Base-by-base conservation (phyloP, 2,329 filamentous ascomycete species). In the Leptodontidium sp. region DNA sequence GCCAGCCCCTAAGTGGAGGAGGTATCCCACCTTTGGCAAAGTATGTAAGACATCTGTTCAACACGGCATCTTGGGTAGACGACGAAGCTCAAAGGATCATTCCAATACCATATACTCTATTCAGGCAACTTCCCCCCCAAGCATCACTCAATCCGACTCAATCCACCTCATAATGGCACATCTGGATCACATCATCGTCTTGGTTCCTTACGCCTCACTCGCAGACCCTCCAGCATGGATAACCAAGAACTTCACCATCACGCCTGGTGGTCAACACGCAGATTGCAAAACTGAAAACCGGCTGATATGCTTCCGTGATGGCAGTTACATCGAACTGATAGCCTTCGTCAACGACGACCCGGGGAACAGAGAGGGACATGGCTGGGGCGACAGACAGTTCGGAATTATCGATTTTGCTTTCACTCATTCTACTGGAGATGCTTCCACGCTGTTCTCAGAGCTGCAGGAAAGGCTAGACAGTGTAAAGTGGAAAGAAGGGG, bases 151-250 rank as follows among this genome's bases (percentile, higher is more conserved):
- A 8, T 40, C 11, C 38, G 38, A 4, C 9, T 35, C 32, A 35
- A 59, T 15, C 26, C 32, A 57, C 9, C 7, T 35, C 65, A 64
- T 14, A 45, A 70, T 68, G 66, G 38, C 62, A 9, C 53, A 63
- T 8, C 77, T 91, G 15, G 90, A 92, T 78, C 90, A 92, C 75
- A 84, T 91, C 66, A 86, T 91, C 70, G 82, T 92, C 65, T 83
- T 91, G 2, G 79, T 91, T 3, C 86, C 89, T 0, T 81, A 86
- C 70, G 70, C 78, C 2, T 81, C 83, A 26, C 79, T 89, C 4
- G 72, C 77, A 2, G 74, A 80, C 21, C 81, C 86, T 2, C 88
- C 87, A 5, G 17, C 78, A 1, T 86, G 82, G 79, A 78, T 91
- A 45, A 81, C 82, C 1, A 76, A 83, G 6, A 80, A 84, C 61